A percentile compares a stretch with the other conserved stretches of the same genome.
phyloP scores from a whole-genome alignment of 352 stramenopile genomes.

The Globisporangium solare region DNA sequence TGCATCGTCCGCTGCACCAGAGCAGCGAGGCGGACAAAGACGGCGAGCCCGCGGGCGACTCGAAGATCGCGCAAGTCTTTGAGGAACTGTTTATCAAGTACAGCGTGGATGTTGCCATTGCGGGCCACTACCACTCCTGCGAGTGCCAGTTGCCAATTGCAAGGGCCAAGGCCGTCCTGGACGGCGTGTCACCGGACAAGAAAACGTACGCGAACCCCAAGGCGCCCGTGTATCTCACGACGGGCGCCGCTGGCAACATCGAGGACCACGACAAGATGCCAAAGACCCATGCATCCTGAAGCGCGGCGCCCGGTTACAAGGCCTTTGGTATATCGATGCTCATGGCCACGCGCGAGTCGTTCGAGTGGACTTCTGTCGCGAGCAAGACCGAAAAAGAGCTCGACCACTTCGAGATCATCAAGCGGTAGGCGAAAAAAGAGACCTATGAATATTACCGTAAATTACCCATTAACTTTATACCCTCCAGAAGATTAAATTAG shows the following conservation, averaged over 20 bases:
- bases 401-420: constrained; percentile 16
- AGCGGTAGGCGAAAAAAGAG: not conserved
- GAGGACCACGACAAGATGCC: constrained; percentile 30
- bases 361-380: constrained; percentile 29
- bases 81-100: constrained; percentile 84
- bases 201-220: constrained; percentile 54
- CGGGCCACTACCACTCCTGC: constrained; percentile 84
- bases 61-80: constrained; percentile 55
- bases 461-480: too few species aligned
- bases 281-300: constrained; percentile 31
- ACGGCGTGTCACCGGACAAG: constrained; percentile 42
- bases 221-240: constrained; percentile 66
- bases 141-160: constrained; percentile 65
- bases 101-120: constrained; percentile 80
- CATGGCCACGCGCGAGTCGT: constrained; percentile 14
- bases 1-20: constrained; percentile 44
- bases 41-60: constrained; percentile 17
- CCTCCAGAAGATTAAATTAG: too few species aligned
- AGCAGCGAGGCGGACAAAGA: constrained; percentile 14
- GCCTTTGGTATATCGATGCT: constrained; percentile 47
- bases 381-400: constrained; percentile 13
- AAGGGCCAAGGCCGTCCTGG: constrained; percentile 30
- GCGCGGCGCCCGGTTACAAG: constrained; percentile 31
- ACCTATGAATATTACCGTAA: too few species aligned
- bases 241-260: constrained; percentile 51